Evolutionary conservation across 2,329 filamentous ascomycete genomes (phyloP).

Genomic region (Clarireedia homoeocarpa): DNA sequence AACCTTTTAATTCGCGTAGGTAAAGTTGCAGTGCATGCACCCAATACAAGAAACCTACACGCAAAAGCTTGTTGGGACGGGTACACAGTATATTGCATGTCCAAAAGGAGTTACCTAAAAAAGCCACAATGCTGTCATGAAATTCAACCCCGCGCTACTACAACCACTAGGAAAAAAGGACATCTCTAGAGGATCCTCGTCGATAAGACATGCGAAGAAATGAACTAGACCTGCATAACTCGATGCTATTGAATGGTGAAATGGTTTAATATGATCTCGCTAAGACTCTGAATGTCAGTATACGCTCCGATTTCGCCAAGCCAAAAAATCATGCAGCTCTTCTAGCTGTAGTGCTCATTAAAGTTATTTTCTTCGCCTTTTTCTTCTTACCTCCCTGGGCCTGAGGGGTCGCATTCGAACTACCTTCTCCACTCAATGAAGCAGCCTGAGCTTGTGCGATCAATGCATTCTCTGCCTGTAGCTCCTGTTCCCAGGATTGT

Average conservation of each 20-base stretch:
- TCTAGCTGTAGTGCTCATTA: slow-evolving; percentile 55
- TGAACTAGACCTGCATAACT: not conserved
- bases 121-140: too few relatives aligned
- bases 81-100: too few relatives aligned
- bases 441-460: slow-evolving; percentile 51
- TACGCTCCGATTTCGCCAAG: not conserved
- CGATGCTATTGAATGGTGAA: slow-evolving; percentile 7
- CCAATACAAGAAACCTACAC: too few relatives aligned
- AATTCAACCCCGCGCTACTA: too few relatives aligned
- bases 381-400: slow-evolving; percentile 47
- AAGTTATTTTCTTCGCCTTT: slow-evolving; percentile 64
- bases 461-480: slow-evolving; percentile 55
- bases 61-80: too few relatives aligned
- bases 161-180: too few relatives aligned
- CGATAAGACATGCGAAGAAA: not conserved
- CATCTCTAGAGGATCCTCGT: too few relatives aligned
- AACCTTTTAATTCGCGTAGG: too few relatives aligned
- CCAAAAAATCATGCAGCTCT: slow-evolving; percentile 30
- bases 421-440: slow-evolving; percentile 31
- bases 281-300: not conserved
- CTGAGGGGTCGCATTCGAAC: slow-evolving; percentile 7
- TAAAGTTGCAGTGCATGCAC: too few relatives aligned
- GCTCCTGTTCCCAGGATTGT: slow-evolving; percentile 71
- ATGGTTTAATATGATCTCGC: not conserved
- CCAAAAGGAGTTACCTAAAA: too few relatives aligned